Conservation (phyloP, 805 yeast species). For the Saccharomycopsis oosterbeekiorum region DNA sequence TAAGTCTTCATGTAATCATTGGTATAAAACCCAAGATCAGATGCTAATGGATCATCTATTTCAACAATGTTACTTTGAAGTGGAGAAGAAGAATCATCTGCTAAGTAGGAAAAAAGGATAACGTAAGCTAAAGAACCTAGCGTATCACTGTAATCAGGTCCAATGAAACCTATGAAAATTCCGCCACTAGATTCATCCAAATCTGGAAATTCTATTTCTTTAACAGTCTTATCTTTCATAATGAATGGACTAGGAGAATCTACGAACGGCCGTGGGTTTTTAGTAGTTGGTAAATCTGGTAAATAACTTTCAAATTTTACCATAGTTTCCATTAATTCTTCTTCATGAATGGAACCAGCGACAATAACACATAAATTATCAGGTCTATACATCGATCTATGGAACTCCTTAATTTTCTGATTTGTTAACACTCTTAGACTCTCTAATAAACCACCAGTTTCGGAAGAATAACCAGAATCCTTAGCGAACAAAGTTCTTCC, state of each 20-base stretch:
- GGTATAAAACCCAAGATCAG: slow-evolving; percentile 56
- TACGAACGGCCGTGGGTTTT: slow-evolving; percentile 64
- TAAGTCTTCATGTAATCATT: slow-evolving; percentile 63
- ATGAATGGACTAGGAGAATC: slow-evolving; percentile 39
- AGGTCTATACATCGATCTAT: slow-evolving; percentile 61
- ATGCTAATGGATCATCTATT: slow-evolving; percentile 71
- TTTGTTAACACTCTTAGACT: slow-evolving; percentile 66
- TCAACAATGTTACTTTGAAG: slow-evolving; percentile 68
- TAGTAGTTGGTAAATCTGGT: slow-evolving; percentile 31
- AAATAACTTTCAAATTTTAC: slow-evolving; percentile 50
- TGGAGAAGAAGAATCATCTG: slow-evolving; percentile 69
- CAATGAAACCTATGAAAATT: slow-evolving; percentile 66
- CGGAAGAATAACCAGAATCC: slow-evolving; percentile 77
- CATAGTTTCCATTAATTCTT: slow-evolving; percentile 55
- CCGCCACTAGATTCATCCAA: slow-evolving; percentile 80
- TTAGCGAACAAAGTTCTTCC: slow-evolving; percentile 44
- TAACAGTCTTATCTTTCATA: slow-evolving; percentile 30
- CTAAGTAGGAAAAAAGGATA: slow-evolving; percentile 60
- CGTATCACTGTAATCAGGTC: slow-evolving; percentile 51
- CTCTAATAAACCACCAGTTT: slow-evolving; percentile 84
- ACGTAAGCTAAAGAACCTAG: slow-evolving; percentile 59
- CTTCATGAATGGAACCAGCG: slow-evolving; percentile 76
- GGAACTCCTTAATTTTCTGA: slow-evolving; percentile 69
- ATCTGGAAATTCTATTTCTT: slow-evolving; percentile 74
- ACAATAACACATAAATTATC: slow-evolving; percentile 76